These are phyloP conservation scores for Didymella keratinophila DNA, from an alignment of 2,329 filamentous ascomycete genomes.

Conservation along the genomic window DNA sequence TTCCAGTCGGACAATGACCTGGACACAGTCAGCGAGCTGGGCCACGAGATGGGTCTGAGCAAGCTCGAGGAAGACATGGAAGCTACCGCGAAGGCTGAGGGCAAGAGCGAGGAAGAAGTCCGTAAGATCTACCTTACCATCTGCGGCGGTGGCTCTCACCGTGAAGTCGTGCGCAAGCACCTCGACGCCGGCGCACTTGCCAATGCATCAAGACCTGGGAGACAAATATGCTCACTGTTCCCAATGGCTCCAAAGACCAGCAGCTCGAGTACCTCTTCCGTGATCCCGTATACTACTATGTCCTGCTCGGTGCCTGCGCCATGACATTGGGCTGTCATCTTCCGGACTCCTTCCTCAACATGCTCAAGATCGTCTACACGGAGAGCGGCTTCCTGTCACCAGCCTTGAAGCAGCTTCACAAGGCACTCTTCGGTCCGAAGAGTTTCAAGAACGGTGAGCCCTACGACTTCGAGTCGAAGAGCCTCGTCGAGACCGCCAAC, in stretches of 20 bases:
- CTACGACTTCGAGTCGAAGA: background rate
- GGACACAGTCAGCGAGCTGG: background rate
- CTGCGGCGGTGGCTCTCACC: slow-evolving; percentile 19
- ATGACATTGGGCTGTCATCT: background rate
- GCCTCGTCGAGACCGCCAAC: background rate
- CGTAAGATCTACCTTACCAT: slow-evolving; percentile 5
- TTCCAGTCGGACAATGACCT: background rate
- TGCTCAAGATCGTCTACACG: background rate
- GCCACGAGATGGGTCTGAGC: background rate
- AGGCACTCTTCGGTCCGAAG: background rate
- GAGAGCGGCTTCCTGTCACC: background rate
- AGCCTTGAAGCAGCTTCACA: background rate
- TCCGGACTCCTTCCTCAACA: background rate
- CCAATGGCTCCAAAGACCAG: background rate
- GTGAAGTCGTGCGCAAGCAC: slow-evolving; percentile 27
- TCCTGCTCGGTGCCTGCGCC: background rate
- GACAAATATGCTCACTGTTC: background rate
- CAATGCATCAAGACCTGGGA: slow-evolving; percentile 17
- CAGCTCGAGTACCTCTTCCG: background rate
- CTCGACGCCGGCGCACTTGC: slow-evolving; percentile 29
- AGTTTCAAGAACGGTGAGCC: background rate
- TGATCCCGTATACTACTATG: background rate
- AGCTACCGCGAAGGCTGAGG: background rate
- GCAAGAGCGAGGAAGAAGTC: background rate
- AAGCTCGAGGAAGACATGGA: background rate